phyloP scores from a whole-genome alignment of 805 yeast species.

The Helenozyma rhizophorensis region DNA sequence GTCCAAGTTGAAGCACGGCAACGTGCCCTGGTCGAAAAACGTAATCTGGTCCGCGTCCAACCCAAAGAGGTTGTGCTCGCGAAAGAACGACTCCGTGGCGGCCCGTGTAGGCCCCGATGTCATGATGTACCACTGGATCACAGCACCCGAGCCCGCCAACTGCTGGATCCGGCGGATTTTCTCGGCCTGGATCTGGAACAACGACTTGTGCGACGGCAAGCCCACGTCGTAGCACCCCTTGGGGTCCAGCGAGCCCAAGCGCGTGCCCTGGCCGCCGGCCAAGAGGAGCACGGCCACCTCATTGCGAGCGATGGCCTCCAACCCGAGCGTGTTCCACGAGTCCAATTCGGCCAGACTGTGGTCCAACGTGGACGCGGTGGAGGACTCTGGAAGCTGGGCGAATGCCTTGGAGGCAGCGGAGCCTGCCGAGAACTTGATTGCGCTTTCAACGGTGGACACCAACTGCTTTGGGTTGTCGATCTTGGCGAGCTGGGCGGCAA shows the following conservation, averaged over 20 bases:
- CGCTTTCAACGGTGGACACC: conserved; percentile 40
- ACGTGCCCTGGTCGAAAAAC: conserved; percentile 91
- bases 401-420: conserved; percentile 19
- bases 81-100: conserved; percentile 70
- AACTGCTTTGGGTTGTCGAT: conserved; percentile 40
- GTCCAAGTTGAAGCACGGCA: conserved; percentile 76
- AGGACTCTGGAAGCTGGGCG: conserved; percentile 46
- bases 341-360: conserved; percentile 22
- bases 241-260: conserved; percentile 85
- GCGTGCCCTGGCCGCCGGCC: conserved; percentile 99
- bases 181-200: conserved; percentile 93
- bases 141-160: conserved; percentile 38
- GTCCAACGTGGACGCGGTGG: conserved; percentile 48
- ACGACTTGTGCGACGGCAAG: conserved; percentile 75
- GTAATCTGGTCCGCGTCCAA: conserved; percentile 53
- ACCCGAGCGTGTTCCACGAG: conserved; percentile 52
- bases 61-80: conserved; percentile 65
- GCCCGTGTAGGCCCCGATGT: conserved; percentile 83
- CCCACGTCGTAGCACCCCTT: conserved; percentile 92
- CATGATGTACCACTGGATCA: conserved; percentile 87
- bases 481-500: conserved; percentile 38
- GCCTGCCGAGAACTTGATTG: conserved; percentile 37
- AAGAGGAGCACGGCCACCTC: conserved; percentile 86
- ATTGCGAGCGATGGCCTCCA: conserved; percentile 60
- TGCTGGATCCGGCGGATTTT: conserved; percentile 62